Evolutionary conservation across 495 filamentous ascomycete genomes (phyloP).

Genomic region (Lichenothelia convexa): DNA sequence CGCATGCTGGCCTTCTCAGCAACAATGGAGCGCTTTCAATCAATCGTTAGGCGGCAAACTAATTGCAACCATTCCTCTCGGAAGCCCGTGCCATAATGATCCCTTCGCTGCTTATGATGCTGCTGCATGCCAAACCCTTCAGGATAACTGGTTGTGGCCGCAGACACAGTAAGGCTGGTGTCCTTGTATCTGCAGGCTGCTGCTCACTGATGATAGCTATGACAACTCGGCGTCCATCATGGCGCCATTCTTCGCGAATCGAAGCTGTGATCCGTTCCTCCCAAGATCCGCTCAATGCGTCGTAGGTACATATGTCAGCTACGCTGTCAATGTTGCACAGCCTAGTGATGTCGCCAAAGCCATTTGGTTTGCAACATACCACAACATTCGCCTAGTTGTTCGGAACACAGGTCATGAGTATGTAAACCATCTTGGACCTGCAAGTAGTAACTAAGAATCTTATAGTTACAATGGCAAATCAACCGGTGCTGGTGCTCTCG

Average conservation of each 20-base stretch:
- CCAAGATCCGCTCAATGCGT: conserved; percentile 3
- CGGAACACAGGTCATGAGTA: conserved; percentile 47
- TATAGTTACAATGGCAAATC: conserved; percentile 27
- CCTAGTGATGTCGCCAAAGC: conserved; percentile 24
- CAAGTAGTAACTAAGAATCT: background rate
- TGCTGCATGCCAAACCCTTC: conserved; percentile 4
- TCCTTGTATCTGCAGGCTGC: conserved; percentile 1
- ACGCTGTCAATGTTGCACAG: conserved; percentile 8
- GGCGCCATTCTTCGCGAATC: conserved; percentile 14
- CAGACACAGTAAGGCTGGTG: conserved; percentile 2
- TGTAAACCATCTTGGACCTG: background rate
- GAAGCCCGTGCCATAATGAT: conserved; percentile 7
- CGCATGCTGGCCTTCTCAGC: conserved; percentile 7
- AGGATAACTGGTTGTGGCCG: conserved; percentile 6
- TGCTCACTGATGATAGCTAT: conserved; percentile 1
- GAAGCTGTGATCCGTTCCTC: conserved; percentile 9
- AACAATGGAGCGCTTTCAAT: conserved; percentile 9
- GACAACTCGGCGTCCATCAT: conserved; percentile 10
- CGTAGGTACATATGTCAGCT: conserved; percentile 9
- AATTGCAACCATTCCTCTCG: conserved; percentile 11
- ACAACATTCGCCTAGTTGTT: conserved; percentile 42
- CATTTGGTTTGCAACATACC: conserved; percentile 30
- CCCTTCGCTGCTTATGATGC: conserved; percentile 4
- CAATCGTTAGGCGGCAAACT: conserved; percentile 9
- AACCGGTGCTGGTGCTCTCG: conserved; percentile 31